Base-by-base conservation (phyloP, 768 basidiomycete genomes). In the Boletus patriciae region DNA sequence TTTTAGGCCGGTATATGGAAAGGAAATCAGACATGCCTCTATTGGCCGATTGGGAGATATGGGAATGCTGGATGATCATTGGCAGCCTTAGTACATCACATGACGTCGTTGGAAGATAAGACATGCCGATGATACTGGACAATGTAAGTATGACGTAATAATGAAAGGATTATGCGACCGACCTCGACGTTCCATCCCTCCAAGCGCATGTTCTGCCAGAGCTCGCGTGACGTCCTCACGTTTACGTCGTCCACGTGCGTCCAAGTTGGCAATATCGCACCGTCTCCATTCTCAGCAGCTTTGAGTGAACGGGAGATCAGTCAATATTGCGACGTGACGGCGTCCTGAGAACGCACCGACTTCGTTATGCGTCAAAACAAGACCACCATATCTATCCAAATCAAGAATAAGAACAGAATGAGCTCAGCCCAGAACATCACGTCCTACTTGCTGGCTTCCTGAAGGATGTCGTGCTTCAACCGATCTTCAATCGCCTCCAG, bases 171-270 rank as follows among this genome's bases (percentile, higher is more conserved):
- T 15, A 19, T 40, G 33, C 6, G 21, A 55, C 56, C 16, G 59
- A 91, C 90, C 68, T 94, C 91, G n/a, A 98, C 88, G 63, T 85
- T 88, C 93, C 93, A 98, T 11, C 94, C 96, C 47, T 92, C 81
- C 11, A 72, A 71, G 62, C 83, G 86, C 82, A 94, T 85, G 46
- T 78, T 74, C 55, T 85, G 85, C 86, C 90, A 98, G 10, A 98
- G 78, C 68, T 98, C 94, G 46, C 84, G 78, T 9, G 89, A 87
- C 0, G 97, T 98, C 65, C 83, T 83, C n/a, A 98, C 92, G 59
- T 87, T 92, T 18, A 76, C 77, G 21, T 75, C 78, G 68, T 97
- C 94, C 8, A 97, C 92, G 21, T 88, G 82, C 2, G 95, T 94
- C 96, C 96, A 98, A 4, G 92, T 96, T 0, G 94, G 92, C 2